Conservation (phyloP, 352 stramenopile species). For the Globisporangium paddicum region DNA sequence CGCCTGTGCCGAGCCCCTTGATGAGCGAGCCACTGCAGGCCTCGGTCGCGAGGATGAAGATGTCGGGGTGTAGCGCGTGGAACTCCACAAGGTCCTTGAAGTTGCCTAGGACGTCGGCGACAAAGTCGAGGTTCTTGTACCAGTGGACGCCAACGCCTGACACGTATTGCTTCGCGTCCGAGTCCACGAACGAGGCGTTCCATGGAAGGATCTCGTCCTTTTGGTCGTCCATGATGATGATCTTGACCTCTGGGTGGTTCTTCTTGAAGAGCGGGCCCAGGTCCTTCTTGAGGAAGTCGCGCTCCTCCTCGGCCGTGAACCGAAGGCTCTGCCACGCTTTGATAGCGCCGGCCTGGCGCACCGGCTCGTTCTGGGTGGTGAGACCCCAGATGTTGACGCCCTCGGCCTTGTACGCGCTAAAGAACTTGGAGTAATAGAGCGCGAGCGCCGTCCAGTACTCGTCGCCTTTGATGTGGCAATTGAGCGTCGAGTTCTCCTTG, state of each 20-base stretch:
- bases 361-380: conserved; percentile 87
- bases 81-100: conserved; percentile 49
- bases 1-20: conserved; percentile 31
- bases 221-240: conserved; percentile 84
- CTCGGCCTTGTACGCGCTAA: conserved; percentile 74
- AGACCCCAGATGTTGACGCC: conserved; percentile 79
- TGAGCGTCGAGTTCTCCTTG: conserved; percentile 48
- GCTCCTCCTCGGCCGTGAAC: conserved; percentile 35
- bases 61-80: conserved; percentile 46
- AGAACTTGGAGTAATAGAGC: conserved; percentile 86
- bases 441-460: conserved; percentile 71
- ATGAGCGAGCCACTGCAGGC: conserved; percentile 53
- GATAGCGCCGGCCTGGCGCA: conserved; percentile 26
- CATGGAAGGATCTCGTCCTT: too few relatives aligned
- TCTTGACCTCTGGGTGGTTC: conserved; percentile 74
- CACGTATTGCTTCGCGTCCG: conserved; percentile 68
- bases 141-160: conserved; percentile 84
- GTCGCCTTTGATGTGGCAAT: conserved; percentile 54
- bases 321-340: conserved; percentile 64
- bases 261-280: conserved; percentile 60
- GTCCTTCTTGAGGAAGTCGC: conserved; percentile 77
- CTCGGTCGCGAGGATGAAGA: conserved; percentile 83
- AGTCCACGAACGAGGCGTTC: conserved; percentile 40
- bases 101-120: conserved; percentile 28
- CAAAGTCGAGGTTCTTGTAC: conserved; percentile 67